These are phyloP conservation scores for Zelopaecilomyces penicillatus DNA, from an alignment of 2,329 filamentous ascomycete species.

Conservation along the genomic window DNA sequence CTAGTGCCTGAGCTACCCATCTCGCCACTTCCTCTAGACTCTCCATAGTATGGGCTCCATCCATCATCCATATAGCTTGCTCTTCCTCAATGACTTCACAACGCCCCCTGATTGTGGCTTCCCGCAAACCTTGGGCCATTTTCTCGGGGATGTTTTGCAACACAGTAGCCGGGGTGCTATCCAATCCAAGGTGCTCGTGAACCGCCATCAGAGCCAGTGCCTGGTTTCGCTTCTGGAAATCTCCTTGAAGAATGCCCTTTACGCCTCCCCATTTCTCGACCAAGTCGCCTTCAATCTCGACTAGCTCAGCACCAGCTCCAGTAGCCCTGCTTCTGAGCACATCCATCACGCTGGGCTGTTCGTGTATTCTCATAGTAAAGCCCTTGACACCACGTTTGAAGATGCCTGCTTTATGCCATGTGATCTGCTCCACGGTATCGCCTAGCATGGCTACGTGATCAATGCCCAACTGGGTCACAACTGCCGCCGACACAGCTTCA, in stretches of 20 bases:
- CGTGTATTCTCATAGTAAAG: conserved; percentile 24
- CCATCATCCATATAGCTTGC: conserved; percentile 65
- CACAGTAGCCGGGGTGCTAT: conserved; percentile 12
- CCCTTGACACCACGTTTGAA: conserved; percentile 54
- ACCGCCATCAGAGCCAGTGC: conserved; percentile 49
- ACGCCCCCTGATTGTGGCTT: conserved; percentile 63
- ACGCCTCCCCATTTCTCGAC: conserved; percentile 35
- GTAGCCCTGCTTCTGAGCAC: conserved; percentile 52
- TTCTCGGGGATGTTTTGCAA: conserved; percentile 23
- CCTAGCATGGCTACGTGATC: conserved; percentile 80
- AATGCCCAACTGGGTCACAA: conserved; percentile 73
- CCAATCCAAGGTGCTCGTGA: conserved; percentile 43
- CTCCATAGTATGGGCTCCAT: conserved; percentile 82
- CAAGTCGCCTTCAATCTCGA: conserved; percentile 32
- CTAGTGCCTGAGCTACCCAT: conserved; percentile 61
- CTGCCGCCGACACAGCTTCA: conserved; percentile 57
- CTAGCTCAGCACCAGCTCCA: conserved; percentile 42
- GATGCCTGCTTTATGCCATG: conserved; percentile 89
- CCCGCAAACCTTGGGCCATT: conserved; percentile 57
- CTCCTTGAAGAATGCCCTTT: conserved; percentile 34
- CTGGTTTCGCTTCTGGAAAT: conserved; percentile 52
- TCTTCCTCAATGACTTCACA: conserved; percentile 58
- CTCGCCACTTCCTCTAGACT: conserved; percentile 66
- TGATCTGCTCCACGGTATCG: conserved; percentile 66
- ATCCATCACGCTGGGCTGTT: conserved; percentile 29